A percentile compares a stretch with the other conserved stretches of the same genome.
Conservation (phyloP, 2,329 filamentous ascomycete genomes). For the Neobulgaria alba region DNA sequence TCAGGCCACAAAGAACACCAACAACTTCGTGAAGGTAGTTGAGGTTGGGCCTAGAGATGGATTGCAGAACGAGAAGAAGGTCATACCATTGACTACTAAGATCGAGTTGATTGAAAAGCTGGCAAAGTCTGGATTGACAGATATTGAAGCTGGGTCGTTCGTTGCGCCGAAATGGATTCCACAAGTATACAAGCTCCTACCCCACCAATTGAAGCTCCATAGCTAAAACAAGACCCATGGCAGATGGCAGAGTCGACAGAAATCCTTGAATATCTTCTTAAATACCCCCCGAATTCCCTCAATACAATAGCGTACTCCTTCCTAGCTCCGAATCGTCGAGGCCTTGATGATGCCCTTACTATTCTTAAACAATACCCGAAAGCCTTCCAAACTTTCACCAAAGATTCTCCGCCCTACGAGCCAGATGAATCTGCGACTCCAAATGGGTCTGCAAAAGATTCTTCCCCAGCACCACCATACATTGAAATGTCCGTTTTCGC, state of each 20-base stretch:
- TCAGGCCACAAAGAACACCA: slow-evolving; percentile 14
- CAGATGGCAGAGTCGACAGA: slow-evolving; percentile 74
- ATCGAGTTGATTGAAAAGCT: slow-evolving; percentile 66
- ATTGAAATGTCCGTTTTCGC: slow-evolving; percentile 75
- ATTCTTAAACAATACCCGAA: slow-evolving; percentile 48
- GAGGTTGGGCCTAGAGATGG: slow-evolving; percentile 82
- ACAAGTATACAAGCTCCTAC: slow-evolving; percentile 43
- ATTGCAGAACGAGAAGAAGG: slow-evolving; percentile 74
- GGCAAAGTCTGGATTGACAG: slow-evolving; percentile 56
- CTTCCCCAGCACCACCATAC: slow-evolving; percentile 31
- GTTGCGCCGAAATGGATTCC: slow-evolving; percentile 80
- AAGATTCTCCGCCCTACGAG: slow-evolving; percentile 16
- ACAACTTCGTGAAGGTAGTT: slow-evolving; percentile 50
- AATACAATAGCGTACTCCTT: slow-evolving; percentile 65
- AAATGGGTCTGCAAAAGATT: slow-evolving; percentile 4
- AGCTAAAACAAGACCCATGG: neutral
- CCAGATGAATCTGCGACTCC: slow-evolving; percentile 26
- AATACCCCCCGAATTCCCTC: slow-evolving; percentile 44
- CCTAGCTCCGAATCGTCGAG: slow-evolving; percentile 69
- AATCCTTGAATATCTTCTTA: slow-evolving; percentile 61
- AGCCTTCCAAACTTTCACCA: slow-evolving; percentile 38
- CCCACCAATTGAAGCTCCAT: too few species aligned
- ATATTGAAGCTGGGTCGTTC: slow-evolving; percentile 76
- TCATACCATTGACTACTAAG: slow-evolving; percentile 64
- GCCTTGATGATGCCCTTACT: slow-evolving; percentile 53